Base-by-base conservation (phyloP, 495 filamentous ascomycete genomes). In the Podospora appendiculata region DNA sequence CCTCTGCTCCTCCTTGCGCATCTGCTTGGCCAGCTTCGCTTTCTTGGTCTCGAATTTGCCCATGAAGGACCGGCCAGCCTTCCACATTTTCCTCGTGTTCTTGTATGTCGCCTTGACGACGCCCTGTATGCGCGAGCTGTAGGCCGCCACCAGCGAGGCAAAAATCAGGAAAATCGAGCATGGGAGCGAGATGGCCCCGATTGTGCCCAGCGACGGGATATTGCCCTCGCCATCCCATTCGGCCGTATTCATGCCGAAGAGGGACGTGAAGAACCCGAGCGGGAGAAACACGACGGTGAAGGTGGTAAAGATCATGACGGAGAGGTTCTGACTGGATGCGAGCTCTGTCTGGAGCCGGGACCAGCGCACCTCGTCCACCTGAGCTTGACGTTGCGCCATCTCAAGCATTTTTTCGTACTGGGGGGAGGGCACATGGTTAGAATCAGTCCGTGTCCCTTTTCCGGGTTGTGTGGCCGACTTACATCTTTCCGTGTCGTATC, bases 211-310 rank as follows among this genome's bases (percentile, higher is more conserved):
- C 45, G 59, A 64, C 8, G 64, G 59, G 16, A 69, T 58, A n/a
- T 69, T 57, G 25, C 25, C 25, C 5, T 66, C 64, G 8, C 75
- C 79, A 51, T 73, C 77, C 83, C 83, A 86, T 67, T 86, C 81
- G 25, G 70, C 66, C 10, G 78, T 75, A 51, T 86, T 85, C 68
- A 86, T 81, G 18, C 83, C 83, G 49, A 85, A 85, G 1, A 86
- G 58, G 8, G 79, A 79, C 0, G 83, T 85, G 62, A 86, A 85
- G 67, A 86, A 86, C 16, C 76, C 80, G 4, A 85, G 64, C 0
- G 83, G 83, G 9, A 86, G 65, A 61, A 85, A 85, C 18, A 85
- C 79, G 52, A 86, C 80, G 18, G 79, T 85, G 62, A 85, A 84
- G 9, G 80, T 81, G 14, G 82, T 87, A 59, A 87, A 86, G 18